Evolutionary conservation across 768 basidiomycete genomes (phyloP), one percentile per base, ranked within the genome.

Genomic region (Cystofilobasidium capitatum): DNA sequence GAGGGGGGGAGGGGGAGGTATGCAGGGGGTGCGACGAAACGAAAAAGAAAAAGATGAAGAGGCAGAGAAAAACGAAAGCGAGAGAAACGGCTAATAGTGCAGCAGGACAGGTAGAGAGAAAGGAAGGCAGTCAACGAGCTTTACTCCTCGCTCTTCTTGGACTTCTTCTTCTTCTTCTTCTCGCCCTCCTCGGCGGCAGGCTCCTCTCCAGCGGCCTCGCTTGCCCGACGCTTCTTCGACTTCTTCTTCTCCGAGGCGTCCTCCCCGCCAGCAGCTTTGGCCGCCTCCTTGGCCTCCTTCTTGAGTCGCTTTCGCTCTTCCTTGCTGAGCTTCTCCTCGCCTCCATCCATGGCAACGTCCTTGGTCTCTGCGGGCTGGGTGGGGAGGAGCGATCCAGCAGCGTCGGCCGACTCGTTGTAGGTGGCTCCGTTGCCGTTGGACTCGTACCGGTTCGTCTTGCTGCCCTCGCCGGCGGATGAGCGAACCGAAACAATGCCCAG

Each of bases 321-420:
- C 31, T 59, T 71, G 57, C 66, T 61, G 2, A 54, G 64, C 37
- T 70, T 71, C 26, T 40, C 71, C 24, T 72, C 70, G n/a, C n/a
- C n/a, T n/a, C n/a, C n/a, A n/a, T n/a, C n/a, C n/a, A n/a, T n/a
- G n/a, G n/a, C n/a, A 35, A 60, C 74, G 29, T 73, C 71, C 20
- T 62, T 55, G 26, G 47, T 37, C 10, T 37, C 42, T 2, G 55
- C 37, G 33, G 77, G 76, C 77, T 93, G 92, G 37, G 94, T 89
- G 44, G 92, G 83, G 57, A 97, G 83, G 69, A 97, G 80, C 73
- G 86, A 84, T 59, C 89, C 84, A 16, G 51, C 29, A 33, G 83
- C 83, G 77, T 98, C 94, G 40, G 89, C 88, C 36, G 85, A 84
- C 26, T 84, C 81, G 76, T 97, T 96, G 78, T 99, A 99, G 49